phyloP scores from a whole-genome alignment of 768 basidiomycete genomes.

The Psilocybe azurescens region DNA sequence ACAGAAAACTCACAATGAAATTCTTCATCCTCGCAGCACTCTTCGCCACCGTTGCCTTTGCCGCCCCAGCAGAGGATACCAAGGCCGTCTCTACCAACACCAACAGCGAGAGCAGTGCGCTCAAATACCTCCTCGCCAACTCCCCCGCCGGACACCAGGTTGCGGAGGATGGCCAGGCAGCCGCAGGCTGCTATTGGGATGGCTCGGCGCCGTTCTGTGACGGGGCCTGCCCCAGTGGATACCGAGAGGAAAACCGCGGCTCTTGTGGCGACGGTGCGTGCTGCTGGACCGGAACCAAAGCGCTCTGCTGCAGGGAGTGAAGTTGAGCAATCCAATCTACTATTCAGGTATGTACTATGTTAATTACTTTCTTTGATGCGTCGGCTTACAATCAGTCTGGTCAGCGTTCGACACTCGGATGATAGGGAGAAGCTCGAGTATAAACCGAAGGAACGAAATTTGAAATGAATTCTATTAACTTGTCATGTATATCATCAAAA shows the following conservation, averaged over 20 bases:
- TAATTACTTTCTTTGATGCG: too few species aligned
- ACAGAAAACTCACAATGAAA: too few species aligned
- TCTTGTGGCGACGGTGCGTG: conserved; percentile 8
- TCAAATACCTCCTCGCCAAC: conserved; percentile 11
- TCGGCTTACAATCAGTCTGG: too few species aligned
- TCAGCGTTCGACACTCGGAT: too few species aligned
- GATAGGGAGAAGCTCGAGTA: too few species aligned
- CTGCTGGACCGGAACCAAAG: conserved; percentile 13
- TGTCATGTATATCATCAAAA: too few species aligned
- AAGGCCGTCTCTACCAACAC: neutral
- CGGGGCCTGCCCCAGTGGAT: conserved; percentile 5
- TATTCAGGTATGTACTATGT: too few species aligned
- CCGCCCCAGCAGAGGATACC: neutral
- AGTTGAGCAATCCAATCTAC: too few species aligned
- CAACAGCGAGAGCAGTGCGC: conserved; percentile 1
- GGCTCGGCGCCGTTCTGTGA: conserved; percentile 11
- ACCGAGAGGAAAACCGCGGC: conserved; percentile 2
- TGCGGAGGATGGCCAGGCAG: conserved; percentile 1
- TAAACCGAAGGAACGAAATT: too few species aligned
- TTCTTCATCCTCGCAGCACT: conserved; percentile 1
- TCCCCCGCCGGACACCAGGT: conserved; percentile 10
- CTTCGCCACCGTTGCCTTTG: neutral
- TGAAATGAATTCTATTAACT: too few species aligned
- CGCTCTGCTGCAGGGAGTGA: conserved; percentile 7
- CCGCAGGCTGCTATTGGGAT: conserved; percentile 14